These are phyloP conservation scores for Alternaria consortialis DNA, from an alignment of 2,329 filamentous ascomycete genomes.

Conservation along the genomic window DNA sequence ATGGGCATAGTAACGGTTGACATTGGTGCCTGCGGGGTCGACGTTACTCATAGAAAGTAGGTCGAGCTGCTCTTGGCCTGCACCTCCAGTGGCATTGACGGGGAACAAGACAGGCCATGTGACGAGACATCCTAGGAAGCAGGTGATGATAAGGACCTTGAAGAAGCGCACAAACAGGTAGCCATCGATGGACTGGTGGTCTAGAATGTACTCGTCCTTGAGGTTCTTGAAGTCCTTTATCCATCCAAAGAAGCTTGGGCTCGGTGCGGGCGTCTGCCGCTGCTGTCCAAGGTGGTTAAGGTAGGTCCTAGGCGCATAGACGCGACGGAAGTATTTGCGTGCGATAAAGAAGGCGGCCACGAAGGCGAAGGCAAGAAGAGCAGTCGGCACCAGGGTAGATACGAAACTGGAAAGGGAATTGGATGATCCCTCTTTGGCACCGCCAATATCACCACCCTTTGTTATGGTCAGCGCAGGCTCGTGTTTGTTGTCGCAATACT, in stretches of 20 bases:
- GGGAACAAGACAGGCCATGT: constrained; percentile 60
- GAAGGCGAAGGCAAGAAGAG: constrained; percentile 42
- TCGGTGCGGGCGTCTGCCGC: constrained; percentile 58
- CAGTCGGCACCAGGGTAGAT: constrained; percentile 45
- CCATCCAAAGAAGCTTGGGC: constrained; percentile 62
- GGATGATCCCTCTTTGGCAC: constrained; percentile 41
- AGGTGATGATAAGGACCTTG: constrained; percentile 55
- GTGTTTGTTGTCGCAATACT: neutral
- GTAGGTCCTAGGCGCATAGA: constrained; percentile 59
- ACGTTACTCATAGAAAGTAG: constrained; percentile 53
- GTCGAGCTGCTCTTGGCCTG: constrained; percentile 49
- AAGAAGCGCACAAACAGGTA: constrained; percentile 60
- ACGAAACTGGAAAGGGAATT: constrained; percentile 58
- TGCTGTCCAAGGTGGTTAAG: constrained; percentile 53
- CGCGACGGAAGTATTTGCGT: constrained; percentile 53
- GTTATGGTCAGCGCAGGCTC: constrained; percentile 15
- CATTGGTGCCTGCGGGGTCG: constrained; percentile 35
- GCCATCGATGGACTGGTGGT: constrained; percentile 60
- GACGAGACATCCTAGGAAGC: constrained; percentile 54
- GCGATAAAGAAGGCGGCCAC: constrained; percentile 54
- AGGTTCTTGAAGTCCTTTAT: constrained; percentile 57
- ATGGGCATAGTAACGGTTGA: constrained; percentile 57
- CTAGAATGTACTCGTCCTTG: constrained; percentile 56
- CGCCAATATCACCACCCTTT: constrained; percentile 34
- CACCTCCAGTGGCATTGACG: constrained; percentile 56